These are phyloP conservation scores for Spiraea crenata DNA, from an alignment of 331 rosid species.

Conservation along the genomic window DNA sequence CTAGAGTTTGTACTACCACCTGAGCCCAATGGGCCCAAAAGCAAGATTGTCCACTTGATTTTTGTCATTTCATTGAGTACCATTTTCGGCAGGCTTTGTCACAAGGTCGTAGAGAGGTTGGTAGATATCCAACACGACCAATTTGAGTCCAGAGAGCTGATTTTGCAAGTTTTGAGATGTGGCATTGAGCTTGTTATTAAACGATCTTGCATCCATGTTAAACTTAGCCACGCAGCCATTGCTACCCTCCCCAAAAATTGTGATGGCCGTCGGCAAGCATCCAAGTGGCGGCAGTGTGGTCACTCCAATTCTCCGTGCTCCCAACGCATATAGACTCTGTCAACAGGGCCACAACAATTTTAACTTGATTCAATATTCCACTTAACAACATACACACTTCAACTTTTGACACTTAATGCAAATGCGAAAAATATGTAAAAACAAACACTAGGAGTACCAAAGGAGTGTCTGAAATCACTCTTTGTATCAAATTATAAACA, in stretches of 20 bases:
- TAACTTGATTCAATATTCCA: too few relatives aligned
- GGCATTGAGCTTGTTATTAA: conserved; percentile 52
- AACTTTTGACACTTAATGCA: too few relatives aligned
- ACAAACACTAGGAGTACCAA: too few relatives aligned
- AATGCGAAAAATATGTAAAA: too few relatives aligned
- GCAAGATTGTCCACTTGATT: too few relatives aligned
- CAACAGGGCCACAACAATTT: neutral
- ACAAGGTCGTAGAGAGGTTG: conserved; percentile 51
- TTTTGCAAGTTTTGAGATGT: conserved; percentile 46
- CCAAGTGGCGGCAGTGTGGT: conserved; percentile 61
- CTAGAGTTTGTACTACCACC: too few relatives aligned
- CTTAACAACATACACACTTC: too few relatives aligned
- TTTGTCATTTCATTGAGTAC: conserved; percentile 22
- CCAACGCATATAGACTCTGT: conserved; percentile 45
- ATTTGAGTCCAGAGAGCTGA: conserved; percentile 44
- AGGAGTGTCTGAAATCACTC: too few relatives aligned
- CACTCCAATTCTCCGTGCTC: conserved; percentile 79
- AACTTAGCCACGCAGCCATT: conserved; percentile 41
- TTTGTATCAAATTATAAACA: too few relatives aligned
- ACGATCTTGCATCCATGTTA: conserved; percentile 47
- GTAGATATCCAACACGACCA: conserved; percentile 58
- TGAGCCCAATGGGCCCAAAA: too few relatives aligned
- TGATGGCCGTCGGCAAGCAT: conserved; percentile 59
- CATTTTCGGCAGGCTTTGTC: conserved; percentile 54
- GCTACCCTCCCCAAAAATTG: conserved; percentile 42